Conservation (phyloP, 306 rosid genomes). For the Lathyrus aphaca region DNA sequence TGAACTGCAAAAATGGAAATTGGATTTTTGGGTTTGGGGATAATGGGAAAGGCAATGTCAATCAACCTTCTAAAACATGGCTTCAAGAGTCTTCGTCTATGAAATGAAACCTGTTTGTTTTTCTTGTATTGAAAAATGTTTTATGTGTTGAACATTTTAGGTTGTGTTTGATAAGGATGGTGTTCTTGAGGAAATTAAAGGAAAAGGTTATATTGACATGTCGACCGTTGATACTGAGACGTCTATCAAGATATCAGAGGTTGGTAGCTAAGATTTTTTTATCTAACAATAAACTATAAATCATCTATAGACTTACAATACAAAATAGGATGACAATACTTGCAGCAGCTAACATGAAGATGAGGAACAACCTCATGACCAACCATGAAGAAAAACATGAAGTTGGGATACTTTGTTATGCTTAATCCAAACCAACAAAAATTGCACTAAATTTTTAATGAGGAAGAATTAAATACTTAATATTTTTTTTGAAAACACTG, state of each 20-base stretch:
- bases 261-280: constrained; percentile 31
- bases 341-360: too few relatives aligned
- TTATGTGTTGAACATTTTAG: constrained; percentile 39
- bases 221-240: constrained; percentile 77
- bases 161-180: constrained; percentile 75
- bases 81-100: constrained; percentile 75
- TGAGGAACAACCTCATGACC: too few relatives aligned
- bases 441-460: too few relatives aligned
- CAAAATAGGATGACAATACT: too few relatives aligned
- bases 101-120: too few relatives aligned
- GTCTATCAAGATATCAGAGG: constrained; percentile 71
- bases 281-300: too few relatives aligned
- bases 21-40: constrained; percentile 84
- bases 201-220: constrained; percentile 78
- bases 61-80: constrained; percentile 64
- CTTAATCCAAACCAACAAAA: too few relatives aligned
- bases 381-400: too few relatives aligned
- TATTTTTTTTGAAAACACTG: too few relatives aligned
- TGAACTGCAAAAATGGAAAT: constrained; percentile 56
- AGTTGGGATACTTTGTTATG: too few relatives aligned
- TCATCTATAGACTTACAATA: too few relatives aligned
- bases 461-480: too few relatives aligned
- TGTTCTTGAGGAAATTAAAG: constrained; percentile 67
- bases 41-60: constrained; percentile 89
- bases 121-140: constrained; percentile 14